Base-by-base conservation (phyloP, 1,284 basidiomycete species). In the Pseudomicrostroma phylloplanum region DNA sequence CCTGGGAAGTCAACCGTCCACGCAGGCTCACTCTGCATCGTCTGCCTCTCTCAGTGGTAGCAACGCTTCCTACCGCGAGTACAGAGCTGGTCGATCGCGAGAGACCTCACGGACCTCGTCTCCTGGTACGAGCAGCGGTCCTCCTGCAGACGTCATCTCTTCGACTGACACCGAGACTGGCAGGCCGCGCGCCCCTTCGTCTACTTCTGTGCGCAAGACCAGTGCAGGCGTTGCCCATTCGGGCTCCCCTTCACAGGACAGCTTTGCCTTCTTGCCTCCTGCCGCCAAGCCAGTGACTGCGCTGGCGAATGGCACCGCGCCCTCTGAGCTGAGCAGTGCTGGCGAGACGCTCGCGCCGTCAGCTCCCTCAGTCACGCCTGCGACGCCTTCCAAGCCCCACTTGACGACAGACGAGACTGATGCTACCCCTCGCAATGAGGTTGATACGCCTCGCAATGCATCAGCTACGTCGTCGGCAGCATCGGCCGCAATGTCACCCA, bases 51-150 rank as follows among this genome's bases (percentile, higher is more conserved):
- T 23, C 51, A 26, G 21, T 25, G 51, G 21, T 57, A 55, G 48
- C 42, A 57, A 42, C 15, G 60, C 30, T 26, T 19, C 30, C 19
- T 61, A 61, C 36, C 56, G 59, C 6, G 57, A 60, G 21, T 61
- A 61, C 54, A 56, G 59, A 57, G 54, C 55, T 26, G 21, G 59
- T 30, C 46, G 55, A 39, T 41, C 40, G 19, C 39, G 23, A n/a
- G 19, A 13, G n/a, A 26, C 7, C 21, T 54, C 51, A 15, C 51
- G 51, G 6, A 7, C 51, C 7, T 21, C 51, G 7, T 54, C 51
- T 6, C 51, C 51, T 6, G 21, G n/a, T 15, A 25, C 2, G 13
- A 17, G 21, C 51, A 6, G 13, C 51, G 51, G 17, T 25, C 17
- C 21, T 17, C 43, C 43, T 48, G 43, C 43, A 48, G 30, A 36